Base-by-base conservation (phyloP, 305 asterid genomes). In the Nicotiana rustica region DNA sequence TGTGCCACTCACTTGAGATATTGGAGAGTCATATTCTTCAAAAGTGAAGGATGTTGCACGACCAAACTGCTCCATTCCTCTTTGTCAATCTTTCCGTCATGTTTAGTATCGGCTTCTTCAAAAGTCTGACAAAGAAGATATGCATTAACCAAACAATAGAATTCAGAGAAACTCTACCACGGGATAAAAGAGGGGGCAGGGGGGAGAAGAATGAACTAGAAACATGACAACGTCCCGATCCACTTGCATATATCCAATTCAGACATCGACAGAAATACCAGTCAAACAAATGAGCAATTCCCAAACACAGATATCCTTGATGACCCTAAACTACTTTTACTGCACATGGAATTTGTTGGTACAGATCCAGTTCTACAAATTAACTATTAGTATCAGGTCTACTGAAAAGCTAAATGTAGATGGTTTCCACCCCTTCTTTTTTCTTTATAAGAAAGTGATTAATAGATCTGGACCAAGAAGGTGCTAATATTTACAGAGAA, bases 1-100 rank as follows among this genome's bases (percentile, higher is more conserved):
- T 15, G 14, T 52, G 35, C 60, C 82, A 86, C 97, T 87, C 86
- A 95, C 97, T 93, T 92, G 59, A 95, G 97, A 89, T 93, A 93
- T 69, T 92, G 97, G 85, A 93, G 97, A 82, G 98, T 94, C 97
- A 94, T 93, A 84, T 95, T 95, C 95, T 93, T 95, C 78, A 95
- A 82, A 41, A 95, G 95, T 82, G 97, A 95, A 57, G 96, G 96
- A 86, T 95, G 97, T 59, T 89, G 88, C 85, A 91, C 56, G 66
- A 92, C 98, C 82, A 95, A 95, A 87, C 73, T 90, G 81, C 91
- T 82, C 98, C 98, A 95, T 86, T 95, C 98, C 83, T 95, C 98
- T 83, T 89, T 95, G 87, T 95, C 98, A 68, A 95, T 93, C 89
- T 89, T 92, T 80, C 97, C 98, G 2, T 93, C 97, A 47, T 90